Evolutionary conservation across 257 asterid genomes (phyloP), one percentile per base, ranked within the genome.

Genomic region (Scutellaria barbata): DNA sequence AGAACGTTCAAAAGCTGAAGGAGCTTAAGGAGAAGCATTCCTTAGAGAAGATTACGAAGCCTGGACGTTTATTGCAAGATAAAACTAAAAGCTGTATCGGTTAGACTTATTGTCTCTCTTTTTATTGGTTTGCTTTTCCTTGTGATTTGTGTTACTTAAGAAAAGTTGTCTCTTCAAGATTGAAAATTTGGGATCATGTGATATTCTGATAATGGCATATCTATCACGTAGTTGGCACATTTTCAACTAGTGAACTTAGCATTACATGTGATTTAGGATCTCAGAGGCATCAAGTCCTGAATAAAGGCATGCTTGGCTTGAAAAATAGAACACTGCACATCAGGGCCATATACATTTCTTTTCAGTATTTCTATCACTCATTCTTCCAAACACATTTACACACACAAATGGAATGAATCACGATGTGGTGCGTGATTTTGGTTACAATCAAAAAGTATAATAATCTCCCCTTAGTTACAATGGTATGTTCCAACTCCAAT

Each of bases 1-100:
- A 81, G 77, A 92, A 92, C 74, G 33, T 82, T 62, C 77, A 54
- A 64, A 85, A 76, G 83, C 84, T 78, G 77, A 73, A 73, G 78
- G 89, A 81, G 63, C 85, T 83, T n/a, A 76, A 41, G 60, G 80
- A 68, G 74, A 80, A 79, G 76, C 74, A 71, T 73, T 84, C 73
- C 0, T 40, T 10, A 51, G 87, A 81, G 72, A 86, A 77, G 76
- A 77, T 70, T 75, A 70, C 72, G 41, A 87, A 68, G 78, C 50
- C 65, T 53, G 85, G 82, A 67, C 81, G 87, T 51, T 52, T 74
- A 5, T 57, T 80, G 20, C 90, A 72, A 61, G 85, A 56, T 55
- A 88, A 84, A 79, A 69, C 80, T 18, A 85, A 84, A 68, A 55
- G 30, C 66, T 72, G 84, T 25, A 42, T 47, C 7, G 96, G 98